Conservation (phyloP, 2,329 filamentous ascomycete genomes). For the Myriosclerotinia scirpicola region DNA sequence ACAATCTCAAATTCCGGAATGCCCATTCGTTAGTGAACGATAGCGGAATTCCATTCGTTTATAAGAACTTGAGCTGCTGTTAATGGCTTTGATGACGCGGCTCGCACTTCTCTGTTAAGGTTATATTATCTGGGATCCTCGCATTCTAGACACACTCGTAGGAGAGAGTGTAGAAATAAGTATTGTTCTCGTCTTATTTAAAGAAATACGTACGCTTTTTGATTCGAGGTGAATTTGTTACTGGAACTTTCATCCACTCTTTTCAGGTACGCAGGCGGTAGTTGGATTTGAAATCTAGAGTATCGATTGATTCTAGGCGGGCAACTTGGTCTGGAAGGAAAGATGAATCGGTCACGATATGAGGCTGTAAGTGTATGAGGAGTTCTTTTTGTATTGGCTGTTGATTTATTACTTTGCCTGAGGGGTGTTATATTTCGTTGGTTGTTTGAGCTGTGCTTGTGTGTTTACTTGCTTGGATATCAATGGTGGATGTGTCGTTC, state of each 20-base stretch:
- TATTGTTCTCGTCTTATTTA: background rate
- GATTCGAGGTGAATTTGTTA: background rate
- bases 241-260: background rate
- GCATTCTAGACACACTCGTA: too few species aligned
- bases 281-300: background rate
- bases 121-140: too few species aligned
- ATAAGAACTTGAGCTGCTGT: background rate
- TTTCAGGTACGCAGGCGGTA: background rate
- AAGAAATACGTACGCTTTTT: background rate
- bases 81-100: background rate
- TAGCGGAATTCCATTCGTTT: too few species aligned
- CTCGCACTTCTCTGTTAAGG: background rate
- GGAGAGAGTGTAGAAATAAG: background rate
- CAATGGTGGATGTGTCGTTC: too few species aligned
- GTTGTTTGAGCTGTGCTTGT: background rate
- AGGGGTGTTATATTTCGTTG: background rate
- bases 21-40: too few species aligned
- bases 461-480: background rate
- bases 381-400: background rate
- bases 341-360: slow-evolving; percentile 35
- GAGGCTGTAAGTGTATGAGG: slow-evolving; percentile 31
- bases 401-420: background rate
- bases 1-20: background rate
- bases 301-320: background rate
- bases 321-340: background rate